Percentiles rank a stretch among this genome's conserved stretches.
phyloP scores from a whole-genome alignment of 768 basidiomycete genomes.

The Lentinula guzmanii region DNA sequence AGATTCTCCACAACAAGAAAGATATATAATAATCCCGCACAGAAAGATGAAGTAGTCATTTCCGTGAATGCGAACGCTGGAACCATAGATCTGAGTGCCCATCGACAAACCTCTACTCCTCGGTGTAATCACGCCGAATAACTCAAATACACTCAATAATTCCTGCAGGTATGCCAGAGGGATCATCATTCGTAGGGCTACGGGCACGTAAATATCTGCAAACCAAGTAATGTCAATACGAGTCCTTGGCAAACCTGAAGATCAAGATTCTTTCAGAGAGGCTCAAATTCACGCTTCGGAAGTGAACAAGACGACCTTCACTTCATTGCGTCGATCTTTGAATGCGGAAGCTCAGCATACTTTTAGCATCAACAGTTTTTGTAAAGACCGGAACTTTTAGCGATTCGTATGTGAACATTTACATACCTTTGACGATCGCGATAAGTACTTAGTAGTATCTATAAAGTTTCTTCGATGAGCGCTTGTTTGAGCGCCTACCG shows the following conservation, averaged over 20 bases:
- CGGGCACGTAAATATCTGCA: background rate
- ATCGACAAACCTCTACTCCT: constrained; percentile 15
- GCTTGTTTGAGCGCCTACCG: too few species aligned
- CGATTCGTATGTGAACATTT: too few species aligned
- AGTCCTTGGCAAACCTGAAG: background rate
- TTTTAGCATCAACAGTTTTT: constrained; percentile 34
- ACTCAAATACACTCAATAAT: too few species aligned
- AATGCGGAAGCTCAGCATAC: constrained; percentile 36
- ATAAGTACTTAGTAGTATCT: too few species aligned
- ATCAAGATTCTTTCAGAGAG: constrained; percentile 8
- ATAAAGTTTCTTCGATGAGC: too few species aligned
- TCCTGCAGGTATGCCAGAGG: constrained; percentile 3
- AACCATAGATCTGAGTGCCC: constrained; percentile 39
- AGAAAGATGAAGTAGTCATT: constrained; percentile 23
- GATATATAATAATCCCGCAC: constrained; percentile 13
- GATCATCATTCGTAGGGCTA: background rate
- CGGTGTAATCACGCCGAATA: too few species aligned
- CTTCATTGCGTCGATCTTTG: constrained; percentile 18
- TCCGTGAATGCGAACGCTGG: constrained; percentile 48
- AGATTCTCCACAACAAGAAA: constrained; percentile 14
- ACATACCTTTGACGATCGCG: too few species aligned
- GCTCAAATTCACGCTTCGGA: too few species aligned
- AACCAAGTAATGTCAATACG: background rate
- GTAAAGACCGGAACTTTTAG: constrained; percentile 40
- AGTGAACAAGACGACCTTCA: too few species aligned